Evolutionary conservation across 1,139 yeast species (phyloP).

Genomic region (Suhomyces bolitotheri): DNA sequence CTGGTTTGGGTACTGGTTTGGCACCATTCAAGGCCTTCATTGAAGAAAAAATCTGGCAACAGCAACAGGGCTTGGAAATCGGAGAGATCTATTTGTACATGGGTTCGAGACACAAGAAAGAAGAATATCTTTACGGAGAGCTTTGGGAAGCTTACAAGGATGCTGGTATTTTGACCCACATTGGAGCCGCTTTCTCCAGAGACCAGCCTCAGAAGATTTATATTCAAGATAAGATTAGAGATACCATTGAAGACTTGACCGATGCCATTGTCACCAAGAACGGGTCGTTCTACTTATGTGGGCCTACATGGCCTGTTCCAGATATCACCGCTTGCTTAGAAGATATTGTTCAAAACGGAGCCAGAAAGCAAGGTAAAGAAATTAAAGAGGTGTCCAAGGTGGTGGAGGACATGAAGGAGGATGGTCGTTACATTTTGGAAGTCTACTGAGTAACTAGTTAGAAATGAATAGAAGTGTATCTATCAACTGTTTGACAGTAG

Average conservation of each 20-base stretch:
- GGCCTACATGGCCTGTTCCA: constrained; percentile 99
- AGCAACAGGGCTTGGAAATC: constrained; percentile 81
- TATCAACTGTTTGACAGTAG: too few relatives aligned
- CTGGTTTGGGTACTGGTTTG: constrained; percentile 96
- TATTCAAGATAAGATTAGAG: constrained; percentile 91
- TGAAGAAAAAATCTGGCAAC: constrained; percentile 94
- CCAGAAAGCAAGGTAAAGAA: constrained; percentile 61
- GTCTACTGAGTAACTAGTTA: constrained; percentile 57
- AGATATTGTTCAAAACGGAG: constrained; percentile 75
- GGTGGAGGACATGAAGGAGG: constrained; percentile 92
- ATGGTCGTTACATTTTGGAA: constrained; percentile 88
- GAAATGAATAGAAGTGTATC: constrained; percentile 1
- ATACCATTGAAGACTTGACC: constrained; percentile 68
- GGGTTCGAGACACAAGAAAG: constrained; percentile 95
- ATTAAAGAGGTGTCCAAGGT: constrained; percentile 71
- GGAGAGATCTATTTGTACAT: constrained; percentile 87
- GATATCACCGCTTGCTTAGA: constrained; percentile 90
- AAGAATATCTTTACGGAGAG: constrained; percentile 95
- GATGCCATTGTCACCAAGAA: constrained; percentile 75
- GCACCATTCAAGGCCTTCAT: constrained; percentile 98
- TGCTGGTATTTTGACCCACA: constrained; percentile 89
- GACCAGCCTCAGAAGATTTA: constrained; percentile 95
- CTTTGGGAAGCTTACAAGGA: constrained; percentile 95
- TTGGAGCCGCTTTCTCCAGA: constrained; percentile 98
- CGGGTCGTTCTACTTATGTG: constrained; percentile 95